A percentile compares a stretch with the other conserved stretches of the same genome.
Conservation (phyloP, 805 yeast species). For the Wickerhamiella sergipiensis region DNA sequence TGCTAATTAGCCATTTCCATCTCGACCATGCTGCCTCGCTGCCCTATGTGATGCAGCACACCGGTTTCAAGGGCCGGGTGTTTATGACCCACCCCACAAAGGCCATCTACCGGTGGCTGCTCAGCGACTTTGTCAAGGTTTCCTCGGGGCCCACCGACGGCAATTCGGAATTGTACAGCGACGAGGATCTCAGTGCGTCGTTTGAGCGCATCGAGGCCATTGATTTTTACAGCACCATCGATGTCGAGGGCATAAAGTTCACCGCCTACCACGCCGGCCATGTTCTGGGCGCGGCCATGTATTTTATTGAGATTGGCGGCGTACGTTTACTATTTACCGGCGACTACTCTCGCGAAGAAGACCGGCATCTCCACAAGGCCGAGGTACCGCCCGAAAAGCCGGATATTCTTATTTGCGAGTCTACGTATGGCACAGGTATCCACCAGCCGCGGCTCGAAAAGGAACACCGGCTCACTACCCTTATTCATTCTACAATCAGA, state of each 20-base stretch:
- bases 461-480: constrained; percentile 64
- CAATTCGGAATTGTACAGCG: constrained; percentile 51
- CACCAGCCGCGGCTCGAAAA: constrained; percentile 83
- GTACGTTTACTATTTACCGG: constrained; percentile 84
- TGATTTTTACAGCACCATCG: constrained; percentile 91
- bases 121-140: constrained; percentile 88
- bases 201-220: constrained; percentile 86
- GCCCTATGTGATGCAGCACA: constrained; percentile 96
- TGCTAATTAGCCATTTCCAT: constrained; percentile 89
- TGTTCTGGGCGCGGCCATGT: constrained; percentile 98
- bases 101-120: constrained; percentile 91
- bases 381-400: constrained; percentile 77
- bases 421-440: constrained; percentile 96
- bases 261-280: constrained; percentile 99
- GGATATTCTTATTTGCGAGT: constrained; percentile 82
- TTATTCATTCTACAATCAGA: constrained; percentile 68
- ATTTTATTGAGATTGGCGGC: constrained; percentile 87
- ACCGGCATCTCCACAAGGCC: constrained; percentile 87
- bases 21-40: constrained; percentile 95
- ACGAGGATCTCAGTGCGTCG: constrained; percentile 76
- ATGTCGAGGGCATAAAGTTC: constrained; percentile 84
- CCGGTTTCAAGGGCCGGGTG: constrained; percentile 86
- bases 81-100: constrained; percentile 99
- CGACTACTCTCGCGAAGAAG: constrained; percentile 91
- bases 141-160: constrained; percentile 33